Base-by-base conservation (phyloP, 495 filamentous ascomycete genomes). In the Talaromyces ruber region DNA sequence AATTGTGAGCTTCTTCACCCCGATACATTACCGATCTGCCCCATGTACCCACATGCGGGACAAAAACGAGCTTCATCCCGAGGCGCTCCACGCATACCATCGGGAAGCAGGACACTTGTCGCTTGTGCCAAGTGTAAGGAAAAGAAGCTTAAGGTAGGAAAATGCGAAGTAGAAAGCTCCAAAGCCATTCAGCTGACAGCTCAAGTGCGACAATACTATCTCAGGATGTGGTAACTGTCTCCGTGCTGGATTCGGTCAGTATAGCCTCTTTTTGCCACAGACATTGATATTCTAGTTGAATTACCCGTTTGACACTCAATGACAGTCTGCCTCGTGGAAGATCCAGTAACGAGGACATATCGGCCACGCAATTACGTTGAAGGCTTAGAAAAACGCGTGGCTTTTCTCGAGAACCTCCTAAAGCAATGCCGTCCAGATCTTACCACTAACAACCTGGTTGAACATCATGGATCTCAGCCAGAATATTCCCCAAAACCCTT, bases 281-380 rank as follows among this genome's bases (percentile, higher is more conserved):
- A 51, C 18, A 21, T 51, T 51, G 18, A 51, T 21, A 2, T 25
- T 14, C n/a, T 25, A 14, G 12, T 51, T 18, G 30, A 32, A 30
- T 6, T 51, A n/a, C 0, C 24, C 47, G 16, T 18, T 51, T 51
- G 16, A 51, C 47, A 51, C 3, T 51, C 1, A 51, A 51, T 25
- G 12, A 51, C 47, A 51, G 47, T 51, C 47, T 51, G 47, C 47
- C 47, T 68, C 26, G 61, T 67, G n/a, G 65, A 67, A 53, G 65
- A 67, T 28, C 65, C 65, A 3, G 29, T 43, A 32, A 65, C 63
- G 11, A 63, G 28, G 51, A 28, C 6, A 51, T 61, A 61, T 11
- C 56, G 28, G 37, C 65, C 65, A 32, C 65, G 63, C 18, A 60
- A 65, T 32, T 65, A 67, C 16, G 18, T 65, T 3, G 39, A 65